A percentile compares a stretch with the other conserved stretches of the same genome.
phyloP scores from a whole-genome alignment of 2,329 filamentous ascomycete genomes.

The Mycosphaerelloides madeirae region DNA sequence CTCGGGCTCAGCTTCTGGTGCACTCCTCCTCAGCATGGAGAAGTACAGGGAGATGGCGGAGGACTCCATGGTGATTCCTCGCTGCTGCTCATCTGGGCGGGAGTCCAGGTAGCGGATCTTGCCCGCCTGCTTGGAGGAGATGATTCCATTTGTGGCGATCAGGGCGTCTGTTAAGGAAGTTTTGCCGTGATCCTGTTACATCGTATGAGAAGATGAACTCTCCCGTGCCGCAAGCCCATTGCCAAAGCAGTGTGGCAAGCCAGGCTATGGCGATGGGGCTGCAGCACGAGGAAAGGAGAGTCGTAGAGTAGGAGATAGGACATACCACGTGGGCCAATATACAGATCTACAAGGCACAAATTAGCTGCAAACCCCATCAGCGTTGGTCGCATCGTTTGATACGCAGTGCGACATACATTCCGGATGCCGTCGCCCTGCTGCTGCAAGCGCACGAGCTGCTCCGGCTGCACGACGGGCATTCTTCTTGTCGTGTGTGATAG shows the following conservation, averaged over 20 bases:
- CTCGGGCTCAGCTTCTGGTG: constrained; percentile 50
- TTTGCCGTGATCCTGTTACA: constrained; percentile 79
- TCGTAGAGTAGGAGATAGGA: constrained; percentile 16
- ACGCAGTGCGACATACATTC: constrained; percentile 61
- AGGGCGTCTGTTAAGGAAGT: constrained; percentile 94
- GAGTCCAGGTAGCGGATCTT: constrained; percentile 98
- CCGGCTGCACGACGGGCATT: constrained; percentile 89
- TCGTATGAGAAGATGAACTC: no score
- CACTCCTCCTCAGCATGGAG: constrained; percentile 73
- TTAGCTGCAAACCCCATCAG: constrained; percentile 19
- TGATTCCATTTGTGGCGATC: constrained; percentile 98
- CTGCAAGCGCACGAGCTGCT: constrained; percentile 88
- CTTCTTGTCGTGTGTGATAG: no score
- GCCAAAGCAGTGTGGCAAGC: no score
- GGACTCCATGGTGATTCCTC: constrained; percentile 99
- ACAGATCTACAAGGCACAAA: constrained; percentile 57
- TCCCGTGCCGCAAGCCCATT: no score
- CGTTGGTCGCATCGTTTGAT: background rate
- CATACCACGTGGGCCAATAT: constrained; percentile 85
- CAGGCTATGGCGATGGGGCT: no score
- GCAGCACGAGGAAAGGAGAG: background rate
- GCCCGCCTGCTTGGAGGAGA: constrained; percentile 92
- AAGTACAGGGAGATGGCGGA: constrained; percentile 97
- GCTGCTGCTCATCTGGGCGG: constrained; percentile 86
- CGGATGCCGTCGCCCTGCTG: constrained; percentile 80